phyloP scores from a whole-genome alignment of 805 yeast genomes.

The Brettanomyces custersianus region DNA sequence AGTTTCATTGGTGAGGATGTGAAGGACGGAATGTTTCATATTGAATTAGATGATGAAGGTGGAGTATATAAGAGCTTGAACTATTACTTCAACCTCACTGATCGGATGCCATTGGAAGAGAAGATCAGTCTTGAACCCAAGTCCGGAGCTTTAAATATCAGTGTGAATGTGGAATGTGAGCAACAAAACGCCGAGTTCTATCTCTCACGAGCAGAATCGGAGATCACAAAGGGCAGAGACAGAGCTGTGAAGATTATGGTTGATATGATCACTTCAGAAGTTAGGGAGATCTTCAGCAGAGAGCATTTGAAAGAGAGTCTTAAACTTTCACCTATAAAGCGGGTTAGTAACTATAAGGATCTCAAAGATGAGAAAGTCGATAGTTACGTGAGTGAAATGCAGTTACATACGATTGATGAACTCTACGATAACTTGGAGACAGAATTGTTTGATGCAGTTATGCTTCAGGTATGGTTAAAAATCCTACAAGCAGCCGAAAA shows the following conservation, averaged over 20 bases:
- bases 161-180: conserved; percentile 72
- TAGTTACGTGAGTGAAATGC: conserved; percentile 15
- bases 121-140: conserved; percentile 19
- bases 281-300: conserved; percentile 36
- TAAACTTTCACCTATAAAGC: conserved; percentile 11
- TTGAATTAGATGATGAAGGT: conserved; percentile 3
- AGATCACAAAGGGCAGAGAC: conserved; percentile 54
- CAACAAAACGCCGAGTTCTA: conserved; percentile 72
- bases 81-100: conserved; percentile 9
- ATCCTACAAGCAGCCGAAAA: conserved; percentile 62
- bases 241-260: conserved; percentile 63
- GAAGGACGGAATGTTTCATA: not conserved
- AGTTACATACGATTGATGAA: conserved; percentile 14
- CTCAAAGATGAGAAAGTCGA: conserved; percentile 18
- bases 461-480: conserved; percentile 63
- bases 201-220: conserved; percentile 66
- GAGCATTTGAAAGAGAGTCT: conserved; percentile 18
- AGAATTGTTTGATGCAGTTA: conserved; percentile 20
- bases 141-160: conserved; percentile 53
- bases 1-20: conserved; percentile 9
- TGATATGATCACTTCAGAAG: conserved; percentile 58
- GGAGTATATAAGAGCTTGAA: conserved; percentile 11
- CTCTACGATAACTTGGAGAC: conserved; percentile 24
- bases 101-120: conserved; percentile 12
- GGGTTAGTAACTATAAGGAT: conserved; percentile 11